A percentile compares a stretch with the other conserved stretches of the same genome.
Conservation (phyloP, 305 asterid species). For the Solanum aculeatissimum region DNA sequence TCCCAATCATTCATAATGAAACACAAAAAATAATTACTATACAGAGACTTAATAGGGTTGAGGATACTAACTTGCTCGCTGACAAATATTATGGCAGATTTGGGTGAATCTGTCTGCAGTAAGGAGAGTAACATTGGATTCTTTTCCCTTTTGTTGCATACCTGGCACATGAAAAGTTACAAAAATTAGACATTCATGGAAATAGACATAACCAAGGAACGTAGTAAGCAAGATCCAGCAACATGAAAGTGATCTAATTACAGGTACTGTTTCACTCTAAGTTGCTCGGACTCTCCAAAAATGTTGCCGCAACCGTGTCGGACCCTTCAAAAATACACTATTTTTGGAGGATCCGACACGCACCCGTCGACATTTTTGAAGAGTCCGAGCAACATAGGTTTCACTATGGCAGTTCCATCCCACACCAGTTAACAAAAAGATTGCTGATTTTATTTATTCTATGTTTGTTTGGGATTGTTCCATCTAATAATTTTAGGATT, state of each 20-base stretch:
- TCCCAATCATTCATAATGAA: neutral
- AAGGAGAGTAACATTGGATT: constrained; percentile 47
- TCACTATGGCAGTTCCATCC: neutral
- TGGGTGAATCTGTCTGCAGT: constrained; percentile 58
- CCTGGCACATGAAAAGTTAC: constrained; percentile 20
- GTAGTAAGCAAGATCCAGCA: neutral
- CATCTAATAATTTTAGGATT: neutral
- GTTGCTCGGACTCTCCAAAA: too few relatives aligned
- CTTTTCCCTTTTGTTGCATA: constrained; percentile 58
- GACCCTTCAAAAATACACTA: too few relatives aligned
- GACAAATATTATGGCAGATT: constrained; percentile 78
- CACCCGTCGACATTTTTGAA: too few relatives aligned
- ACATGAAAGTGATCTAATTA: neutral
- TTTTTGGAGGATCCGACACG: too few relatives aligned
- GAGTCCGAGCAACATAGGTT: too few relatives aligned
- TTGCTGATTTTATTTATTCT: neutral
- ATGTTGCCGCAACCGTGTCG: too few relatives aligned
- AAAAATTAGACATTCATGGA: neutral
- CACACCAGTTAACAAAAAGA: neutral
- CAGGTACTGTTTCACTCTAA: neutral
- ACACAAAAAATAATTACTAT: neutral
- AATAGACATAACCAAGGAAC: constrained; percentile 1
- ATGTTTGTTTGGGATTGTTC: neutral
- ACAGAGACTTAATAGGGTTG: neutral
- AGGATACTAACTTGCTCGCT: constrained; percentile 70